Base-by-base conservation (phyloP, 306 rosid genomes). In the Astragalus glycyphyllos region DNA sequence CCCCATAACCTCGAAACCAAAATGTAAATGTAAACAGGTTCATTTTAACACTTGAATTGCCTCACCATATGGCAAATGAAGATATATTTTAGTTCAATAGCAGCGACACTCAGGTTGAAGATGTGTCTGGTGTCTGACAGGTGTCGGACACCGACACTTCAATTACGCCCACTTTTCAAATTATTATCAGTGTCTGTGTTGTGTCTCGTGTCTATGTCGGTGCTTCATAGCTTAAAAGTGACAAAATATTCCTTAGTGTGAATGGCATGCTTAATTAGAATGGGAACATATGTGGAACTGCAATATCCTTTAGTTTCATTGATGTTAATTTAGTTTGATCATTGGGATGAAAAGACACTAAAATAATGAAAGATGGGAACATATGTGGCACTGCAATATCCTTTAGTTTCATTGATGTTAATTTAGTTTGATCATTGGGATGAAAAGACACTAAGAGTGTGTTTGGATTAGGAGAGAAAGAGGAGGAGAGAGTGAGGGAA, bases 71-170 rank as follows among this genome's bases (percentile, higher is more conserved):
- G n/a, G 32, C 6, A 6, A 53, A 26, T 65, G 62, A 44, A 29
- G 78, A 74, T 64, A 53, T 41, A 58, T 44, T 57, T 29, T 50
- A 45, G n/a, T n/a, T n/a, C n/a, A n/a, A n/a, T n/a, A n/a, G n/a
- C n/a, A n/a, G n/a, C n/a, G n/a, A n/a, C n/a, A n/a, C n/a, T n/a
- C n/a, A n/a, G n/a, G n/a, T n/a, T n/a, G 29, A 23, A 23, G 29
- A 23, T 2, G 29, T 23, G 29, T 23, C 29, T 23, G 29, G 29
- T 23, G 2, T 1, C 29, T 2, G 29, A 23, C 29, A 23, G 2
- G 29, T 23, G 29, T 23, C 2, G 29, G 2, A 23, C 29, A 23
- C 2, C 2, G 29, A 23, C 29, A 23, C 29, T 23, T 23, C 29
- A 23, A 23, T 23, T 23, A 23, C 29, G 29, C n/a, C n/a, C n/a